A percentile compares a stretch with the other conserved stretches of the same genome.
Conservation (phyloP, 768 basidiomycete genomes). For the Boletus huronensis region DNA sequence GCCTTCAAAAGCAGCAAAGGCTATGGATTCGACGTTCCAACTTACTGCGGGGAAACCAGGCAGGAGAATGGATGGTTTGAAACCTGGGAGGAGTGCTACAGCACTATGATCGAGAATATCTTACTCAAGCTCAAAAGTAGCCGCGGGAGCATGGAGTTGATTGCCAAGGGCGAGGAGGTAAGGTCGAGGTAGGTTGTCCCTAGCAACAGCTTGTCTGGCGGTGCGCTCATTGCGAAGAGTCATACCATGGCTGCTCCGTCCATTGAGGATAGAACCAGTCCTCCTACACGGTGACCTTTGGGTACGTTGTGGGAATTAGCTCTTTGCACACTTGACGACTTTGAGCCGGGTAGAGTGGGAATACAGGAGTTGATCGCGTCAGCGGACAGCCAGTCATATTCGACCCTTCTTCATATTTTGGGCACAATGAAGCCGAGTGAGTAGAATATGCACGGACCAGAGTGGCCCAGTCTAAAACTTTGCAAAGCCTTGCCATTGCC, state of each 20-base stretch:
- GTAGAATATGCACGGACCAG: conserved; percentile 18
- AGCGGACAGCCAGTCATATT: conserved; percentile 65
- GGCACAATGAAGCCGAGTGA: conserved; percentile 82
- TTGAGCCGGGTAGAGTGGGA: conserved; percentile 54
- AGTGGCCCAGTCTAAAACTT: neutral
- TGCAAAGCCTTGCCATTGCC: conserved; percentile 64
- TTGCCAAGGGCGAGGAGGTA: conserved; percentile 50
- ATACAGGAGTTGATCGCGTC: conserved; percentile 55
- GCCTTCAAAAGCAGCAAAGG: conserved; percentile 47
- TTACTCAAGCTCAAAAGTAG: conserved; percentile 43
- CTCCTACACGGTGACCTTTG: conserved; percentile 79
- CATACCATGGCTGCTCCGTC: conserved; percentile 65
- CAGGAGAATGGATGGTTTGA: conserved; percentile 70
- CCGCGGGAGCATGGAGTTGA: conserved; percentile 44
- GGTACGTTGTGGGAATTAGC: conserved; percentile 41
- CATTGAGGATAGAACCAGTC: conserved; percentile 58
- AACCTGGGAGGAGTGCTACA: conserved; percentile 69
- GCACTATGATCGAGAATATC: conserved; percentile 57
- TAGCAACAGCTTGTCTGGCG: neutral
- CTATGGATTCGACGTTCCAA: conserved; percentile 71
- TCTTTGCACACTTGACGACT: neutral
- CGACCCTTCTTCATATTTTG: conserved; percentile 76
- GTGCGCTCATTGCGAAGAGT: conserved; percentile 43
- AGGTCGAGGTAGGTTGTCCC: conserved; percentile 39
- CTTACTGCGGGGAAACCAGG: conserved; percentile 72